Evolutionary conservation across 2,329 filamentous ascomycete genomes (phyloP).

Genomic region (Fusarium napiforme): DNA sequence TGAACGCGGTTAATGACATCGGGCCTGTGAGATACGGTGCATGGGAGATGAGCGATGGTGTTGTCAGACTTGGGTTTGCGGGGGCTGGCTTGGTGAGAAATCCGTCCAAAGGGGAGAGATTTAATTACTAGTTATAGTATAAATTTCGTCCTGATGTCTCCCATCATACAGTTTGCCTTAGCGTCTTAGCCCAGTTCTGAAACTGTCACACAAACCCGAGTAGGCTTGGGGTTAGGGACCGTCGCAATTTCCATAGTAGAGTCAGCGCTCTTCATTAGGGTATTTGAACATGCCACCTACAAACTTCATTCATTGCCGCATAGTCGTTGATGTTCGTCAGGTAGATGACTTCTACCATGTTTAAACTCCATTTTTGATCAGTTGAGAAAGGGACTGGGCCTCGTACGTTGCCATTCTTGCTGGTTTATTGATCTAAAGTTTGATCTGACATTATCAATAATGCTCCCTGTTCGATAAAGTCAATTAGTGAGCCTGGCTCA

Average conservation of each 20-base stretch:
- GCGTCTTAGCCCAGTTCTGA: background rate
- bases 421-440: background rate
- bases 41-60: conserved; percentile 34
- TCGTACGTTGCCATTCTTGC: too few relatives aligned
- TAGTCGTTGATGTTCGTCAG: background rate
- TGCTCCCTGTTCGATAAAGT: background rate
- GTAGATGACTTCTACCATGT: background rate
- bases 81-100: conserved; percentile 25
- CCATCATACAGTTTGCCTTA: background rate
- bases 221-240: background rate
- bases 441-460: too few relatives aligned
- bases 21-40: conserved; percentile 37
- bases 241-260: background rate
- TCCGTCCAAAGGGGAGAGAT: conserved; percentile 35
- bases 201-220: background rate
- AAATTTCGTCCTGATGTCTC: accelerated
- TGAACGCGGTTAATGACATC: conserved; percentile 16
- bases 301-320: background rate
- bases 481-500: background rate
- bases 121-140: conserved; percentile 15
- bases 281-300: background rate
- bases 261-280: background rate
- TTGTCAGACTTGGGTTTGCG: conserved; percentile 33
- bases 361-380: background rate
- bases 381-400: too few relatives aligned